Conservation (phyloP, 331 rosid genomes). For the Cydonia oblonga region DNA sequence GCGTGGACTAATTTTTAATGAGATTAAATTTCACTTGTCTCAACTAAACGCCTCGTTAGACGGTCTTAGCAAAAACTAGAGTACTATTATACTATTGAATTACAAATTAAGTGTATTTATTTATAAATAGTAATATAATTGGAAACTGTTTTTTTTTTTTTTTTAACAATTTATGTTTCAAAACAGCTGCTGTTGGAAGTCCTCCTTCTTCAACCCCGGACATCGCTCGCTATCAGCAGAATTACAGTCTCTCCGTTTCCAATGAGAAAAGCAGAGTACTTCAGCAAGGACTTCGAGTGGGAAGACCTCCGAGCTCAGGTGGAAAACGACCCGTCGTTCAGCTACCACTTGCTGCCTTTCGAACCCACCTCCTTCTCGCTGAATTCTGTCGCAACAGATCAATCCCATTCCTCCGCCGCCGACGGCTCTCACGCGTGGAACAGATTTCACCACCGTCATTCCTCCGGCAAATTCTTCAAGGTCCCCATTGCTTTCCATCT, state of each 20-base stretch:
- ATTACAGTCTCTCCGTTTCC: neutral
- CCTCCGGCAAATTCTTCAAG: conserved; percentile 81
- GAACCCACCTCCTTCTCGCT: conserved; percentile 4
- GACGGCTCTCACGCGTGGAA: conserved; percentile 50
- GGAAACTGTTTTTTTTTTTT: too few relatives aligned
- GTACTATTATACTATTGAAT: too few relatives aligned
- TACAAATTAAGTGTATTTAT: too few relatives aligned
- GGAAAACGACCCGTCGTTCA: conserved; percentile 39
- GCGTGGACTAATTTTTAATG: too few relatives aligned
- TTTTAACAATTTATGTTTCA: too few relatives aligned
- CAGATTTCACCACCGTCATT: conserved; percentile 55
- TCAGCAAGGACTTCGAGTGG: conserved; percentile 66
- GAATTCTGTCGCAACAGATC: neutral
- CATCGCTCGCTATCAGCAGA: neutral
- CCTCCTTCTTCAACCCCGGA: neutral
- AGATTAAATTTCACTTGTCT: too few relatives aligned
- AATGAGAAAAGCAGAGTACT: conserved; percentile 41
- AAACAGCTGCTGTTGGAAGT: neutral
- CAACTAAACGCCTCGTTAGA: too few relatives aligned
- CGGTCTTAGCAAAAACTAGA: too few relatives aligned
- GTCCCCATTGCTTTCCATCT: conserved; percentile 5
- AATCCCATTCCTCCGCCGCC: conserved; percentile 18
- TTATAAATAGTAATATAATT: too few relatives aligned
- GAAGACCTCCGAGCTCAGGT: conserved; percentile 50
- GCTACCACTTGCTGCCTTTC: conserved; percentile 39